Conservation (phyloP, 805 yeast genomes). For the Jamesozyma rosinii region DNA sequence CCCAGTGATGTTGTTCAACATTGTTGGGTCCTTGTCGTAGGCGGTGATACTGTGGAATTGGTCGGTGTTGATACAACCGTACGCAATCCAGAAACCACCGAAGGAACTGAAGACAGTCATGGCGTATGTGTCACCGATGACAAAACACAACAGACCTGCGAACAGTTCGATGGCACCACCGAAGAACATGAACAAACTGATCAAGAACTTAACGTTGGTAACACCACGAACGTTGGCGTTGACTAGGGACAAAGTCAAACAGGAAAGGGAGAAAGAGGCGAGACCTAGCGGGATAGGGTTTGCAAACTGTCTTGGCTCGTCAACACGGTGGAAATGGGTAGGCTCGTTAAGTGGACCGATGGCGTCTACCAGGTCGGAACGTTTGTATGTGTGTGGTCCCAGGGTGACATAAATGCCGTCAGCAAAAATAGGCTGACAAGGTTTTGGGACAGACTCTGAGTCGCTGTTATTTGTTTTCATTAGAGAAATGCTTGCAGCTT, state of each 20-base stretch:
- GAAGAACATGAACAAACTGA: constrained; percentile 58
- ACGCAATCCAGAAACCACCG: constrained; percentile 74
- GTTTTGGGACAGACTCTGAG: background rate
- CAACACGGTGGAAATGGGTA: too few relatives aligned
- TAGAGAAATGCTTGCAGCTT: background rate
- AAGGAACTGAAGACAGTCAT: constrained; percentile 42
- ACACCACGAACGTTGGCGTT: constrained; percentile 65
- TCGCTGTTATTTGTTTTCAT: background rate
- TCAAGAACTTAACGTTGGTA: constrained; percentile 47
- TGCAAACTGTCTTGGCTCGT: constrained; percentile 40
- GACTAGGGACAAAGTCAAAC: constrained; percentile 51
- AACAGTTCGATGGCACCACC: constrained; percentile 65
- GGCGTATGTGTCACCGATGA: constrained; percentile 70
- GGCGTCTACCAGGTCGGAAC: constrained; percentile 46
- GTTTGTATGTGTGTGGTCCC: constrained; percentile 37
- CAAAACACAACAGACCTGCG: constrained; percentile 70
- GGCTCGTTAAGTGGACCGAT: background rate
- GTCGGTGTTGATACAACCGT: constrained; percentile 54
- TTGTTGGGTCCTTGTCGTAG: constrained; percentile 38
- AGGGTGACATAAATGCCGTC: constrained; percentile 33
- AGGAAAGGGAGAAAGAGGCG: constrained; percentile 51
- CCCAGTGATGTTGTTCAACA: constrained; percentile 45
- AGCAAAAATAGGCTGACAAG: constrained; percentile 17
- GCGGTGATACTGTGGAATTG: constrained; percentile 47
- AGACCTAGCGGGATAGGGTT: constrained; percentile 73